Evolutionary conservation across 2,329 filamentous ascomycete genomes (phyloP).

Genomic region (Cladosporium sp.): DNA sequence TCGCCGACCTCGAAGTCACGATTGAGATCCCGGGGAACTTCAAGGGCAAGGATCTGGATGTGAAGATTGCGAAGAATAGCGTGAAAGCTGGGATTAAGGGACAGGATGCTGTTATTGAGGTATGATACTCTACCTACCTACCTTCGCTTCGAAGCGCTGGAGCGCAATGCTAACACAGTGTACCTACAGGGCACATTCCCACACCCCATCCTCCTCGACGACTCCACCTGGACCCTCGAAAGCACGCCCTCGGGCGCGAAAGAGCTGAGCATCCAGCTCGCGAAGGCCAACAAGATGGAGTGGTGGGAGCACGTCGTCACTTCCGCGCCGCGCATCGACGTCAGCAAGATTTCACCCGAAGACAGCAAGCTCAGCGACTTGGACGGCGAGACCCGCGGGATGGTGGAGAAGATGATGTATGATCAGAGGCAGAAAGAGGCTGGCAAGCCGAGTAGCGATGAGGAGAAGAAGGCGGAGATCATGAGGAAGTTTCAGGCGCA

Average conservation of each 20-base stretch:
- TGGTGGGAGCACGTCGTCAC: constrained; percentile 97
- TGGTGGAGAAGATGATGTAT: constrained; percentile 99
- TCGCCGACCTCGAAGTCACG: constrained; percentile 80
- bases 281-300: constrained; percentile 95
- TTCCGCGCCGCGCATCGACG: constrained; percentile 85
- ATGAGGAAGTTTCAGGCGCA: constrained; percentile 85
- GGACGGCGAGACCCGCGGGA: constrained; percentile 88
- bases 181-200: constrained; percentile 73
- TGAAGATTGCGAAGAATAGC: constrained; percentile 77
- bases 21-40: constrained; percentile 77
- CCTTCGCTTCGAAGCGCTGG: constrained; percentile 15
- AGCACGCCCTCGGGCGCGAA: constrained; percentile 63
- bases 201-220: constrained; percentile 75
- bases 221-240: constrained; percentile 91
- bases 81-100: constrained; percentile 85
- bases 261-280: constrained; percentile 83
- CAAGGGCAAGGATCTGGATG: constrained; percentile 79
- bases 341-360: constrained; percentile 91
- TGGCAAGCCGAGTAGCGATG: constrained; percentile 85
- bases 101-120: constrained; percentile 78
- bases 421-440: constrained; percentile 96
- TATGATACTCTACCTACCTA: constrained; percentile 39
- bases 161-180: background rate
- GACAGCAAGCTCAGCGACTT: constrained; percentile 88
- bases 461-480: constrained; percentile 92